Evolutionary conservation across 1,284 basidiomycete species (phyloP), one percentile per base, ranked within the genome.

Genomic region (Cutaneotrichosporon daszewskae): DNA sequence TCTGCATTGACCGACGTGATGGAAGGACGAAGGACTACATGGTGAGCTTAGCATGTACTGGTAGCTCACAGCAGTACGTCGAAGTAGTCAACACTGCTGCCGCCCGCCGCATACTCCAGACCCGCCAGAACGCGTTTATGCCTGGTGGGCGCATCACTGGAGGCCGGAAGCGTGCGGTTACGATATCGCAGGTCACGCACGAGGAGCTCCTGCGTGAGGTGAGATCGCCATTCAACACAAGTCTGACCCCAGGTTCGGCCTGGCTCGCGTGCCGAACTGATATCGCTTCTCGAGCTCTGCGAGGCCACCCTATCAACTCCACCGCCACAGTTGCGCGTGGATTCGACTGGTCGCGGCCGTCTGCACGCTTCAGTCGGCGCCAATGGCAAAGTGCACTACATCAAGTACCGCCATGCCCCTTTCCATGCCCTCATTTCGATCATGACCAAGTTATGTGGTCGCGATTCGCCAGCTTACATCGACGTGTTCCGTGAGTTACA

Each of bases 21-120:
- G 71, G 71, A 1, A 54, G 65, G 18, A 71, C 66, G 5, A 71
- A 69, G 43, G 69, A 72, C 40, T 72, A 63, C 46, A 42, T 71
- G 37, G 70, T 72, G 24, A 47, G 64, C 47, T 16, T 11, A 12
- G 11, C 7, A 11, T 5, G 16, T 4, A 6, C 16, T 40, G 10
- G 11, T 12, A 19, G 37, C 47, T 56, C 19, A 49, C 42, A 1
- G 0, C 46, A 71, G 69, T 72, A 66, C 40, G 52, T 72, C 40
- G 71, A 72, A 43, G 67, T 66, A 5, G 40, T 42, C 12, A 60
- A 60, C 3, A 42, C 43, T n/a, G 46, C 58, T 23, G 63, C 66
- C 3, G 66, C 66, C 1, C 52, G 57, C 8, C 38, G 45, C 6
- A 54, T 70, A 16, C 58, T 72, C 20, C 56, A 68, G 45, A 54